phyloP scores from a whole-genome alignment of 163 green algal species.

The Chlamydomonas reinhardtii region DNA sequence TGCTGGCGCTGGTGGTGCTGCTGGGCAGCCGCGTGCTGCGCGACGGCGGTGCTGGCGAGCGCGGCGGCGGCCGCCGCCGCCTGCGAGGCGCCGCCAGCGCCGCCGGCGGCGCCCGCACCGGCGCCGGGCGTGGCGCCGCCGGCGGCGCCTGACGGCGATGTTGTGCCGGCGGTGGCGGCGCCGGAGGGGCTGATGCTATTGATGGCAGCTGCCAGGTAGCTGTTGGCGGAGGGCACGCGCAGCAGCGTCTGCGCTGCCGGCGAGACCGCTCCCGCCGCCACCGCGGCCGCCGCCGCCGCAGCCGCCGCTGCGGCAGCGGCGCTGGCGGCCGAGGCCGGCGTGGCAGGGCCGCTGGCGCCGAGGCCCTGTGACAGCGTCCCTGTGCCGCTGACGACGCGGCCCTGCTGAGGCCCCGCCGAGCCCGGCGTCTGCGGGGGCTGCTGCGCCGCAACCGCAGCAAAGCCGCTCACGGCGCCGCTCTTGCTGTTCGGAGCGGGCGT shows the following conservation, averaged over 20 bases:
- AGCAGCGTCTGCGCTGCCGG: neutral
- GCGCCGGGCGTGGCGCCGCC: neutral
- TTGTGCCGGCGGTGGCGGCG: neutral
- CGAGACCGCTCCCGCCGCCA: too few relatives aligned
- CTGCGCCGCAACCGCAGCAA: too few relatives aligned
- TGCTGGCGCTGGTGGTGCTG: too few relatives aligned
- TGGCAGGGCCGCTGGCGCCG: neutral
- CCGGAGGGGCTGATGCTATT: neutral
- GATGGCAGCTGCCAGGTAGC: neutral
- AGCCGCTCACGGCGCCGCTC: too few relatives aligned
- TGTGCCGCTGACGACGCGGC: too few relatives aligned
- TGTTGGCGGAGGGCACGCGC: neutral
- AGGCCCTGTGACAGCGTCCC: too few relatives aligned
- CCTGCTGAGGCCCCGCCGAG: too few relatives aligned
- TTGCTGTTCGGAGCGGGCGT: too few relatives aligned
- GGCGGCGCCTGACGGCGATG: neutral
- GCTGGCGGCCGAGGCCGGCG: neutral
- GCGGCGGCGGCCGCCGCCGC: too few relatives aligned
- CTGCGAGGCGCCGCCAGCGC: too few relatives aligned
- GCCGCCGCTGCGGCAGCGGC: neutral
- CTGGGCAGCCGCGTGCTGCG: neutral
- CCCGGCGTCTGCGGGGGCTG: too few relatives aligned
- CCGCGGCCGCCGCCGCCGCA: neutral
- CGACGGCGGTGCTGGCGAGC: neutral
- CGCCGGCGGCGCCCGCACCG: too few relatives aligned